Base-by-base conservation (phyloP, 2,329 filamentous ascomycete genomes). In the Metarhizium rileyi region DNA sequence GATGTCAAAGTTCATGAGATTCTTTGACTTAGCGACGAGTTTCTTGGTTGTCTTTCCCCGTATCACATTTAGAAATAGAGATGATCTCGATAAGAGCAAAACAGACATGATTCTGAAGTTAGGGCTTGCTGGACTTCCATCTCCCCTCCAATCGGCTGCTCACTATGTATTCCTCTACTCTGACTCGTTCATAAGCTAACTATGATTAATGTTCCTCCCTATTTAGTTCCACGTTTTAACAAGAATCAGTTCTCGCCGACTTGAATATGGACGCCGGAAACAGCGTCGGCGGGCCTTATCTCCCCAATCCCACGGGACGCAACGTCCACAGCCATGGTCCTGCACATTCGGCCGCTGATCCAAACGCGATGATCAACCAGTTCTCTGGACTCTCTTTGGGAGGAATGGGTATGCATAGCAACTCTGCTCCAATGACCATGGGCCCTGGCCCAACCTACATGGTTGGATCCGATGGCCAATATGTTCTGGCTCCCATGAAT, bases 331-430 rank as follows among this genome's bases (percentile, higher is more conserved):
- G 57, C 26, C 64, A 66, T 46, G 55, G 61, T 26, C 47, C 61
- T 42, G 55, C 59, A 28, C 63, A 63, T 44, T 60, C 57, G 16
- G 56, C 61, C 23, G 59, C 55, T 43, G 66, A 70, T 42, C 59
- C 59, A 28, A 59, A 53, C 47, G 52, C 55, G 16, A 52, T 70
- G 46, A 59, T 68, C 46, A 63, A 59, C 44, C 63, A 66, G 44
- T 70, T 70, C 53, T 59, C 65, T 44, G 61, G 62, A 26, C 63
- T 73, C 64, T 64, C 64, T 28, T 55, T 73, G 33, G 59, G 66
- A 25, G 59, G 63, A 33, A 59, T 69, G 55, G 56, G 59, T 47
- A 66, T 69, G 57, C 55, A 60, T 26, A 61, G 58, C 53, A 59
- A 55, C 46, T 49, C 57, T 48, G 60, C 57, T 30, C 56, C 59